Conservation (phyloP, 2,329 filamentous ascomycete genomes). For the Dactylellina parvicollis region DNA sequence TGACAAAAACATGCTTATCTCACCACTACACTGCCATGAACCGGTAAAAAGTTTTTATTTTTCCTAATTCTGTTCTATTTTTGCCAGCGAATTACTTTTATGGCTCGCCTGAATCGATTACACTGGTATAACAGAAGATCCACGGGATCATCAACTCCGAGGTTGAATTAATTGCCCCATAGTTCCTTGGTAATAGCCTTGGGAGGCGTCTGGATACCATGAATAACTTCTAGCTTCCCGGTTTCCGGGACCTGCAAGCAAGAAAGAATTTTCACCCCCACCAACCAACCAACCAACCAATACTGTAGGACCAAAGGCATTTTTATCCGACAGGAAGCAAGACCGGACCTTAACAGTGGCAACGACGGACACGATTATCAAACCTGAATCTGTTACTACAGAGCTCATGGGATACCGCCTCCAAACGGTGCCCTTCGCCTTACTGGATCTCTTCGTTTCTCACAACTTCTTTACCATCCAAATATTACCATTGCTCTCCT, state of each 20-base stretch:
- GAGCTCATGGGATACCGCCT: no score
- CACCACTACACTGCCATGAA: neutral
- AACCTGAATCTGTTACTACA: no score
- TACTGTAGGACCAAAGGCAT: no score
- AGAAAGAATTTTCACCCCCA: no score
- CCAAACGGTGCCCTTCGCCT: no score
- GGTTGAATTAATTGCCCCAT: neutral
- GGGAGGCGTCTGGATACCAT: slow-evolving; percentile 15
- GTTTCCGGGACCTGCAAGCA: slow-evolving; percentile 20
- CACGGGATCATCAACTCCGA: slow-evolving; percentile 26
- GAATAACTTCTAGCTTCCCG: slow-evolving; percentile 11
- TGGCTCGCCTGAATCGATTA: neutral
- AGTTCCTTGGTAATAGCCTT: slow-evolving; percentile 31
- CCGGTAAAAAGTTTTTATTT: neutral
- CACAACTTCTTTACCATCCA: slow-evolving; percentile 54
- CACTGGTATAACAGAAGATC: slow-evolving; percentile 19
- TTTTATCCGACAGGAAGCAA: slow-evolving; percentile 1
- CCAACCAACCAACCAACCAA: no score
- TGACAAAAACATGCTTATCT: slow-evolving; percentile 6
- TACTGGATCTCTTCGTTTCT: neutral
- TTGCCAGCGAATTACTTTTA: no score
- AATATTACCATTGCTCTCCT: slow-evolving; percentile 32
- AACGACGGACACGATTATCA: no score
- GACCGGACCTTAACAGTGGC: no score
- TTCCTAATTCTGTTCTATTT: no score